Base-by-base conservation (phyloP, 2,329 filamentous ascomycete species). In the Clonostachys rosea region DNA sequence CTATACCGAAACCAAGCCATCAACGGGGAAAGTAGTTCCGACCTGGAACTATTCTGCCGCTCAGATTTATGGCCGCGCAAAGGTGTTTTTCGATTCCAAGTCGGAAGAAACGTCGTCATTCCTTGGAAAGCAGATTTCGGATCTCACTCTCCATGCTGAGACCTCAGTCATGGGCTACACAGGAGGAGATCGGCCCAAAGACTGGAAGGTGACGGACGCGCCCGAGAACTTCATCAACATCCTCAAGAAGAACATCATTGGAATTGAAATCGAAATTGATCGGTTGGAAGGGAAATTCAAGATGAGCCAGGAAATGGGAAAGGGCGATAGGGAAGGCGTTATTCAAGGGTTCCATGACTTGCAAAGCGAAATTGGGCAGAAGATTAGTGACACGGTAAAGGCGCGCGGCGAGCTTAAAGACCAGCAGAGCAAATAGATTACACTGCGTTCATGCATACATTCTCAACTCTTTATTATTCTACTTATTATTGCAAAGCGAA, bases 11-110 rank as follows among this genome's bases (percentile, higher is more conserved):
- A 87, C 84, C 2, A 87, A 87, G 58, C 83, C 82, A 0, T 59
- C 56, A 0, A 82, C 76, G 0, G 83, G 75, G 10, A 87, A 87
- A 53, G 83, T 86, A 0, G 84, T 85, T 5, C 83, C 83, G 1
- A 88, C 84, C 0, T 87, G 84, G 84, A 83, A 88, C 61, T 88
- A 87, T 54, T 70, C 79, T 0, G 81, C 83, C 0, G 83, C 74
- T 0, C 81, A 87, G 61, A 79, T 70, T 0, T 86, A 86, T 53
- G 84, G 84, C 2, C 71, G 61, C 2, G 76, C 78, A 2, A 76
- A 51, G 0, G 62, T 86, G 5, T 79, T 74, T 52, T 74, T 65
- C 48, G 76, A 86, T 47, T 56, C 73, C 7, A 69, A 69, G 41
- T 59, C 70, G 0, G 55, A 64, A 0, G 68, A 73, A 17, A 78